Evolutionary conservation across 176 grass and related monocot genomes (phyloP).

Genomic region (Oryza brachyantha): DNA sequence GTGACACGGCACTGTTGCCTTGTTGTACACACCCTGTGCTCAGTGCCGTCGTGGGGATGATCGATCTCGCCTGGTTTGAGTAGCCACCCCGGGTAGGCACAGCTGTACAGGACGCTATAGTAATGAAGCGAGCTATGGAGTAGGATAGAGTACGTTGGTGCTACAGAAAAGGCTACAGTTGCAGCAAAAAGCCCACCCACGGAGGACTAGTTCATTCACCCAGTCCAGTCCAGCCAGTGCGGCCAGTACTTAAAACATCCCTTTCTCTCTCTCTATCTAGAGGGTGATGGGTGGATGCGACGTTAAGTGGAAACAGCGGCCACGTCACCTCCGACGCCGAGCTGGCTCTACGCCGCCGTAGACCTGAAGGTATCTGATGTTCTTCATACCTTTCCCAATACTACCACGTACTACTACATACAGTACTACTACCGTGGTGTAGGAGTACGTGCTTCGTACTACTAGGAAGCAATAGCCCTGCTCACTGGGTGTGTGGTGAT

Average conservation of each 20-base stretch:
- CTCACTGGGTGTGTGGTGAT: too few species aligned
- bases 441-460: too few species aligned
- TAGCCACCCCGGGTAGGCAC: neutral
- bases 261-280: neutral
- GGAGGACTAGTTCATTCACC: conserved; percentile 42
- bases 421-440: too few species aligned
- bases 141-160: neutral
- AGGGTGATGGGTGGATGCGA: conserved; percentile 15
- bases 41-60: neutral
- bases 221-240: conserved; percentile 30
- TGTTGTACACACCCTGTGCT: neutral
- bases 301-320: conserved; percentile 46
- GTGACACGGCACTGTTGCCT: conserved; percentile 17
- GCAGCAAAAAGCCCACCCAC: conserved; percentile 36
- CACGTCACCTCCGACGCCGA: conserved; percentile 35
- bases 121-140: neutral
- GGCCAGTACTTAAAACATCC: neutral
- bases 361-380: neutral
- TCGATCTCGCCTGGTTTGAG: neutral
- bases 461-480: too few species aligned
- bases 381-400: neutral
- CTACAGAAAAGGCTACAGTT: conserved; percentile 35
- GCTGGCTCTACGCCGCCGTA: neutral
- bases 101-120: neutral
- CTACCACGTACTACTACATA: neutral